phyloP scores from a whole-genome alignment of 352 stramenopile species.

The Globisporangium spinosum region DNA sequence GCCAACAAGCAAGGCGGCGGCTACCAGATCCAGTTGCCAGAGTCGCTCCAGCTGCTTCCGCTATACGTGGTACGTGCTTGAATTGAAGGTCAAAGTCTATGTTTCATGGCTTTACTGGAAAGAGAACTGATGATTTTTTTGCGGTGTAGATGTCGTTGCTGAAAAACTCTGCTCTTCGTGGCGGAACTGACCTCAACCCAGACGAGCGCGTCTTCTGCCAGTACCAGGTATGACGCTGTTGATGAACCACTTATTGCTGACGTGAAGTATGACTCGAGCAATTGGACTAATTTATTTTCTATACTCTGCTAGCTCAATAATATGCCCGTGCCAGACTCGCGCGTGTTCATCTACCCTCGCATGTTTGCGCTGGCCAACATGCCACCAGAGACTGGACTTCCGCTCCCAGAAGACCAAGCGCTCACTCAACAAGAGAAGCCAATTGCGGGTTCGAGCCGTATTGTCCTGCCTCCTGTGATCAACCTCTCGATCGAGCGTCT shows the following conservation, averaged over 20 bases:
- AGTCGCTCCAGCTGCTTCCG: conserved; percentile 93
- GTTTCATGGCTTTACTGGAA: neutral
- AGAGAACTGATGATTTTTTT: neutral
- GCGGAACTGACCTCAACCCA: conserved; percentile 94
- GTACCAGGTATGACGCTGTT: conserved; percentile 52
- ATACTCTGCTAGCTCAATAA: conserved; percentile 75
- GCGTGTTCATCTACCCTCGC: conserved; percentile 95
- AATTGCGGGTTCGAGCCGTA: conserved; percentile 56
- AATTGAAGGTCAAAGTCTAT: conserved; percentile 1
- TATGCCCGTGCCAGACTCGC: conserved; percentile 91
- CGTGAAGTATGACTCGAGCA: neutral
- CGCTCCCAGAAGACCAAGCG: conserved; percentile 42
- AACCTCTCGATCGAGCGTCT: conserved; percentile 95
- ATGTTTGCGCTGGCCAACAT: conserved; percentile 96
- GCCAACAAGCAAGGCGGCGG: conserved; percentile 58
- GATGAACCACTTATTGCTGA: conserved; percentile 5
- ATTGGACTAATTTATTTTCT: neutral
- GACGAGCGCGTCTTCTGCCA: conserved; percentile 95
- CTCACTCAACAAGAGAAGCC: conserved; percentile 34
- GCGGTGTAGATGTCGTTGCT: conserved; percentile 90
- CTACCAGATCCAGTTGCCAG: conserved; percentile 82
- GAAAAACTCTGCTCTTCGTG: conserved; percentile 97
- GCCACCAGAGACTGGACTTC: conserved; percentile 80
- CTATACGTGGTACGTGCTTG: conserved; percentile 88
- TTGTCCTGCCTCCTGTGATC: conserved; percentile 89